Percentiles rank a stretch among this genome's conserved stretches.
Conservation (phyloP, 2,329 filamentous ascomycete genomes). For the Chaetomium strumarium region DNA sequence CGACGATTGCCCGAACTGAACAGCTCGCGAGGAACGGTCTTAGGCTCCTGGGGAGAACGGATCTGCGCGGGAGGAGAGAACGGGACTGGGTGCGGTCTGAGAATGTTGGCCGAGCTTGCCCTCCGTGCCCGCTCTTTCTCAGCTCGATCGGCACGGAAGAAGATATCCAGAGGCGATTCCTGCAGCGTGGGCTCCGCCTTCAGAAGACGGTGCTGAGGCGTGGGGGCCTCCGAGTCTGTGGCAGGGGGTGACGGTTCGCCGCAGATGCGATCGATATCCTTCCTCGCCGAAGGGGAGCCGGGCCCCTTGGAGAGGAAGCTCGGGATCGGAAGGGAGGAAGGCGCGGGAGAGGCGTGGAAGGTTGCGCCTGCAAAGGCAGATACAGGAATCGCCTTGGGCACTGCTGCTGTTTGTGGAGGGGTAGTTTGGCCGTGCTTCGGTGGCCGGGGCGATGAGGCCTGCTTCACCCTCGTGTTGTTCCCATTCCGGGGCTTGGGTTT, state of each 20-base stretch:
- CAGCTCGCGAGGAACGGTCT: constrained; percentile 31
- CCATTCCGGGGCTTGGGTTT: constrained; percentile 30
- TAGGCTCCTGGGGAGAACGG: constrained; percentile 27
- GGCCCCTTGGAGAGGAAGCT: constrained; percentile 76
- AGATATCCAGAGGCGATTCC: constrained; percentile 78
- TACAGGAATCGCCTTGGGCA: constrained; percentile 40
- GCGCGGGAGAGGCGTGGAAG: constrained; percentile 90
- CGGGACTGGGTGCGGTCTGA: constrained; percentile 34
- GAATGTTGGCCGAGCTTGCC: constrained; percentile 44
- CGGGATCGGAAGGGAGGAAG: constrained; percentile 83
- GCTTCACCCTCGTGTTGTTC: constrained; percentile 29
- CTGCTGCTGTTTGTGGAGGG: constrained; percentile 36
- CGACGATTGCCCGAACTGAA: constrained; percentile 30
- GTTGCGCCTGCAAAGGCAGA: constrained; percentile 84
- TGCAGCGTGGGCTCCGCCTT: constrained; percentile 34
- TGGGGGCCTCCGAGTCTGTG: constrained; percentile 46
- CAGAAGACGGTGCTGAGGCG: constrained; percentile 35
- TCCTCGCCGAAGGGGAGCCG: constrained; percentile 50
- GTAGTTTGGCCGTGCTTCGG: constrained; percentile 39
- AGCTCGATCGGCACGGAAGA: constrained; percentile 82
- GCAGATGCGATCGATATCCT: constrained; percentile 36
- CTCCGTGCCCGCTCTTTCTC: constrained; percentile 60
- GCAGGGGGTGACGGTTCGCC: constrained; percentile 47
- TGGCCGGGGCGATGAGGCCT: constrained; percentile 38
- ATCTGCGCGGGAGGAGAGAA: constrained; percentile 46